A percentile compares a stretch with the other conserved stretches of the same genome.
These are phyloP conservation scores for Huiozyma sinensis DNA, from an alignment of 805 yeast species.

Conservation along the genomic window DNA sequence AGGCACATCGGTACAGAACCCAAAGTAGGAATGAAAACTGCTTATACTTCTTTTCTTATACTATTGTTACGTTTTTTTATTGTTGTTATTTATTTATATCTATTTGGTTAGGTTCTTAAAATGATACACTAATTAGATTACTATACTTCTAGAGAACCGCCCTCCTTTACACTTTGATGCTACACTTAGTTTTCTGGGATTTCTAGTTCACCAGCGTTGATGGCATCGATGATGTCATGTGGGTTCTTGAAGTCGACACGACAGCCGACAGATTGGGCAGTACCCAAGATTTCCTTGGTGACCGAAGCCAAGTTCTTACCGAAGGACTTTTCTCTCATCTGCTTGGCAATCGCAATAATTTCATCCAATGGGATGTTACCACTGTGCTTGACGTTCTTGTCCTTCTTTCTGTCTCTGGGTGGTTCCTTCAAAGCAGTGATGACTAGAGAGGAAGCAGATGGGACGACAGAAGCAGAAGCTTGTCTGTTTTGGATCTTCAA, in stretches of 20 bases:
- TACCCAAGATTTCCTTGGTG: slow-evolving; percentile 97
- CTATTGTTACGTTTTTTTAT: too few species aligned
- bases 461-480: slow-evolving; percentile 97
- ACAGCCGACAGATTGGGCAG: slow-evolving; percentile 99
- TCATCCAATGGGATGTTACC: slow-evolving; percentile 98
- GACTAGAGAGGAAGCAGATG: slow-evolving; percentile 97
- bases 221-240: slow-evolving; percentile 96
- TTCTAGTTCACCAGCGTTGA: slow-evolving; percentile 96
- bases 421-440: slow-evolving; percentile 99
- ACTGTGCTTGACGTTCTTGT: slow-evolving; percentile 97
- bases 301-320: slow-evolving; percentile 96
- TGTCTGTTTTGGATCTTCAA: slow-evolving; percentile 99
- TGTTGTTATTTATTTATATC: too few species aligned
- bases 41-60: too few species aligned
- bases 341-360: slow-evolving; percentile 93
- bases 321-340: slow-evolving; percentile 94
- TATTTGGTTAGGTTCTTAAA: too few species aligned
- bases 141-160: too few species aligned
- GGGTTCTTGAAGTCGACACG: slow-evolving; percentile 99
- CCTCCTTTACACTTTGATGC: background rate
- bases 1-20: too few species aligned
- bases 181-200: slow-evolving; percentile 30
- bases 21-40: too few species aligned
- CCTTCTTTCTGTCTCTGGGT: slow-evolving; percentile 99
- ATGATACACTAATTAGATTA: too few species aligned